These are phyloP conservation scores for Claviceps citrina DNA, from an alignment of 2,329 filamentous ascomycete species.

Conservation along the genomic window DNA sequence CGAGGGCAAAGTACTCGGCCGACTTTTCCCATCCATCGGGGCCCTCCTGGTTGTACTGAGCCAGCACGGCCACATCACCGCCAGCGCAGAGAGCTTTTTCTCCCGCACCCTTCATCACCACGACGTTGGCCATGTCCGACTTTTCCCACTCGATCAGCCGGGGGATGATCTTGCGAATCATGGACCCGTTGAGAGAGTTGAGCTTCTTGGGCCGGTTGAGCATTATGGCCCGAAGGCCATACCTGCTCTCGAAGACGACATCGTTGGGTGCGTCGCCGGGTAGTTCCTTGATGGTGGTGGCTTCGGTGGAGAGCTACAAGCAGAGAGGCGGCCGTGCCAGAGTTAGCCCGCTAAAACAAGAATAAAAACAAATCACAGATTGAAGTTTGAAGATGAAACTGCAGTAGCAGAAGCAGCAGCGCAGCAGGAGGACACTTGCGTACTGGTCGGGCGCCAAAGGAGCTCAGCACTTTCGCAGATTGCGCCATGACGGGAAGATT, in stretches of 20 bases:
- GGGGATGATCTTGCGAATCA: constrained; percentile 88
- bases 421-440: not conserved
- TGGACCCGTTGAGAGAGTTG: constrained; percentile 85
- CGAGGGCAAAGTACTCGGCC: constrained; percentile 74
- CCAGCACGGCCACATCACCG: constrained; percentile 74
- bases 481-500: constrained; percentile 54
- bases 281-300: constrained; percentile 34
- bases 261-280: constrained; percentile 66
- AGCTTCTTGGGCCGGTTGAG: constrained; percentile 86
- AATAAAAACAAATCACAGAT: not conserved
- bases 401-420: not conserved
- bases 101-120: constrained; percentile 84
- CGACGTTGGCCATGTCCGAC: constrained; percentile 81
- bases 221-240: constrained; percentile 81
- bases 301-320: constrained; percentile 20
- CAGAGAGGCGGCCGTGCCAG: not conserved
- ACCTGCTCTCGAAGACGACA: constrained; percentile 79
- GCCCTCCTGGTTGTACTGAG: constrained; percentile 53
- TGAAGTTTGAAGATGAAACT: no score
- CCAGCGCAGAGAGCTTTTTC: constrained; percentile 80
- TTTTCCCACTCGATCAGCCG: constrained; percentile 86
- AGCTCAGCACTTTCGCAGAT: constrained; percentile 55
- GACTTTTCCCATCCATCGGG: constrained; percentile 58
- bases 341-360: not conserved
- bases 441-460: constrained; percentile 27